Percentiles rank a stretch among this genome's conserved stretches.
These are phyloP conservation scores for Ceratobasidium sp. DNA, from an alignment of 1,284 basidiomycete species.

Conservation along the genomic window DNA sequence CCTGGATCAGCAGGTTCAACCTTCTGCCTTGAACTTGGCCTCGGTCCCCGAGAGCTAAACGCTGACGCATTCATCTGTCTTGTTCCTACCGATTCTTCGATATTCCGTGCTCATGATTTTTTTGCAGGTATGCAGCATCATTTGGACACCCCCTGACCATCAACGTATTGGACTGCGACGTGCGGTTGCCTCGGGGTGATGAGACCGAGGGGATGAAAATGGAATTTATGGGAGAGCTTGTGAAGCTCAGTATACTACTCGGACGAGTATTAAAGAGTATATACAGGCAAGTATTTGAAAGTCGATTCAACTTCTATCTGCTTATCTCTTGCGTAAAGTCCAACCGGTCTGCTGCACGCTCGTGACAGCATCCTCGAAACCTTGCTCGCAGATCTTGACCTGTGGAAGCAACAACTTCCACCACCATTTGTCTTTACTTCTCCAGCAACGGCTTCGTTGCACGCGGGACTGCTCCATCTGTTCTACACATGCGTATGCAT, in stretches of 20 bases:
- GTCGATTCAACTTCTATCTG: background rate
- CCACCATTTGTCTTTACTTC: conserved; percentile 77
- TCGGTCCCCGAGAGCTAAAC: background rate
- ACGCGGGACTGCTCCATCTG: conserved; percentile 82
- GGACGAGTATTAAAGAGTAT: conserved; percentile 91
- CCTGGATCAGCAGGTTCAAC: background rate
- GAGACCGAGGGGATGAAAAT: conserved; percentile 54
- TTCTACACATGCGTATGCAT: conserved; percentile 86
- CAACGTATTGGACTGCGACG: conserved; percentile 92
- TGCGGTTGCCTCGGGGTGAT: conserved; percentile 80
- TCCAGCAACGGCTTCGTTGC: conserved; percentile 57
- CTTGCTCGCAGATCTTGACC: conserved; percentile 76
- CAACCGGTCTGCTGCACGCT: conserved; percentile 82
- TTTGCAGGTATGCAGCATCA: conserved; percentile 70
- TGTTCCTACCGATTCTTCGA: too few relatives aligned
- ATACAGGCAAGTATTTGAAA: conserved; percentile 65
- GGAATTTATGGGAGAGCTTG: conserved; percentile 80
- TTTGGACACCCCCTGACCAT: conserved; percentile 92
- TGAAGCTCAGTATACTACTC: conserved; percentile 85
- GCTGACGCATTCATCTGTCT: background rate
- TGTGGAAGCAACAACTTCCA: conserved; percentile 79
- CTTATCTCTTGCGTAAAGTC: conserved; percentile 56
- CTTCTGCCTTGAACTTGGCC: background rate
- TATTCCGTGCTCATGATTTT: too few relatives aligned
- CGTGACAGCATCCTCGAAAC: conserved; percentile 77